These are phyloP conservation scores for Phyllosticta ampelicida DNA, from an alignment of 2,329 filamentous ascomycete species.

Conservation along the genomic window DNA sequence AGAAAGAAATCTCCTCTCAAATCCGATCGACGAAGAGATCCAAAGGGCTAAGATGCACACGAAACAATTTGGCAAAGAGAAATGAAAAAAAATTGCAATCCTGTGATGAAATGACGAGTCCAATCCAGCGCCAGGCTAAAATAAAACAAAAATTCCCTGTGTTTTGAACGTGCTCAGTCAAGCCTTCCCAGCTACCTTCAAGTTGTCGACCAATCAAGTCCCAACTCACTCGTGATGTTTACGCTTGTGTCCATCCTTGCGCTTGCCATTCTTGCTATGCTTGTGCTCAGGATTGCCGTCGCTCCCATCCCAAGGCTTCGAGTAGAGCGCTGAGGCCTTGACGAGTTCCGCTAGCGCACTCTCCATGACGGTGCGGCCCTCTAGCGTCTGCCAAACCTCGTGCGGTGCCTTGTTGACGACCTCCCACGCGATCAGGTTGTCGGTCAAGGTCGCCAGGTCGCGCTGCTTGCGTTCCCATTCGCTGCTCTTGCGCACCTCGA, in stretches of 20 bases:
- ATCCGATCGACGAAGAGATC: too few relatives aligned
- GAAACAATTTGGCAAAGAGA: background rate
- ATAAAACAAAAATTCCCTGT: background rate
- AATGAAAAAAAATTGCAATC: background rate
- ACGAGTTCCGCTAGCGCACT: constrained; percentile 65
- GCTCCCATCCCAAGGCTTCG: constrained; percentile 2
- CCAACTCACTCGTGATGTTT: background rate
- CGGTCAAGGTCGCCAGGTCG: constrained; percentile 70
- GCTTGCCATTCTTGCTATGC: background rate
- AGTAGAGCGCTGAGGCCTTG: constrained; percentile 19
- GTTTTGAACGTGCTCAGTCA: background rate
- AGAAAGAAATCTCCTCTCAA: too few relatives aligned
- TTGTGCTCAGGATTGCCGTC: background rate
- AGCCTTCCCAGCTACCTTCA: background rate
- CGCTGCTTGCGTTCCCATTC: constrained; percentile 78
- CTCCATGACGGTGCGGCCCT: constrained; percentile 67
- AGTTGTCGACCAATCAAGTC: background rate
- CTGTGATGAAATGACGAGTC: background rate
- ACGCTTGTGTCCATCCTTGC: background rate
- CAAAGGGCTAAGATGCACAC: background rate
- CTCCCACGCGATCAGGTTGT: constrained; percentile 73
- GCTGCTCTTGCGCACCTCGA: constrained; percentile 52
- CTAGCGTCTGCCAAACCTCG: constrained; percentile 67
- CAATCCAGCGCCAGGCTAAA: background rate
- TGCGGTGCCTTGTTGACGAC: constrained; percentile 76